Evolutionary conservation across 1,139 yeast species (phyloP).

Genomic region (Scheffersomyces lignicola): DNA sequence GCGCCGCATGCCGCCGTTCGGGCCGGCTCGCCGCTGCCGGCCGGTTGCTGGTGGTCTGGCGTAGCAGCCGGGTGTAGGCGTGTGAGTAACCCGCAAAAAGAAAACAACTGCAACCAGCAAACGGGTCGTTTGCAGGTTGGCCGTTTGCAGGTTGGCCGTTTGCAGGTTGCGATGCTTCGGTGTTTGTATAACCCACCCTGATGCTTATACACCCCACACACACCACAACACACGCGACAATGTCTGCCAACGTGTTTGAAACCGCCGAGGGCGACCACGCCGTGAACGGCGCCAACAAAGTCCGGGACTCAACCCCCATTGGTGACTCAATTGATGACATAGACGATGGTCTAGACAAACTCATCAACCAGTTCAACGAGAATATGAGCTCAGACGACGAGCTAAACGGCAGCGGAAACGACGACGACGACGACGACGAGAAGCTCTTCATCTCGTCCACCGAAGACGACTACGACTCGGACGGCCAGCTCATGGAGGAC

Average conservation of each 20-base stretch:
- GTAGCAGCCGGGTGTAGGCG: no score
- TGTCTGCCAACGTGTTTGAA: conserved; percentile 18
- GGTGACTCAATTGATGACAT: conserved; percentile 4
- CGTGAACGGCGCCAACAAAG: conserved; percentile 6
- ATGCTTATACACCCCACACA: conserved; percentile 1
- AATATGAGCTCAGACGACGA: conserved; percentile 14
- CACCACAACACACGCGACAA: conserved; percentile 5
- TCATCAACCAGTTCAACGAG: conserved; percentile 16
- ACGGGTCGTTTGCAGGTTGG: no score
- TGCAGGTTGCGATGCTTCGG: no score
- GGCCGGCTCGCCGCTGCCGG: no score
- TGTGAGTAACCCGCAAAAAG: conserved; percentile 4
- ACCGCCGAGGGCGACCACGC: conserved; percentile 12
- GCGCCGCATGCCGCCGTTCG: no score
- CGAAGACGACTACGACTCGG: conserved; percentile 9
- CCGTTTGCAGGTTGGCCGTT: no score
- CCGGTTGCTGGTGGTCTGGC: no score
- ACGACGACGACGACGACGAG: conserved; percentile 9
- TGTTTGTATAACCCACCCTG: no score
- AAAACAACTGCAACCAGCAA: no score
- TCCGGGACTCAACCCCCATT: neutral
- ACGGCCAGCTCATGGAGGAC: conserved; percentile 21
- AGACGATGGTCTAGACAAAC: conserved; percentile 15
- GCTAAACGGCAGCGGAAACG: conserved; percentile 9
- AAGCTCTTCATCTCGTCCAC: neutral